Conservation (phyloP, 2,329 filamentous ascomycete species). For the Phyllosticta ampelicida region DNA sequence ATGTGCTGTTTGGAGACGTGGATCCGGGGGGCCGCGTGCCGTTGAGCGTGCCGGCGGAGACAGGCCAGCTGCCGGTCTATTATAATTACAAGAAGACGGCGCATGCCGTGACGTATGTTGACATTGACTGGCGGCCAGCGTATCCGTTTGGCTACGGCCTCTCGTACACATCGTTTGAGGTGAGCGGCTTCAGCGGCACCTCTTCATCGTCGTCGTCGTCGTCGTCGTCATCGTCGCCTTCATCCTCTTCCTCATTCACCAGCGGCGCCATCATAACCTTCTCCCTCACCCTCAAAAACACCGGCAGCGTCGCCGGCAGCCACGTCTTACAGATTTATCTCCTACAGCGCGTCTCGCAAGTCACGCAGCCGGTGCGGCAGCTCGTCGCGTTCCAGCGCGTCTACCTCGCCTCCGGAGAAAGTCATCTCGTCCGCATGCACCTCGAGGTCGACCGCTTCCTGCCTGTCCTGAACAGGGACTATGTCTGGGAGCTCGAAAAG, state of each 20-base stretch:
- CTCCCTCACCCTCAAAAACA: slow-evolving; percentile 25
- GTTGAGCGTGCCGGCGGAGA: slow-evolving; percentile 67
- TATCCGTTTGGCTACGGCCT: slow-evolving; percentile 84
- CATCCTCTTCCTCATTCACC: no score
- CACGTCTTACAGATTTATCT: slow-evolving; percentile 35
- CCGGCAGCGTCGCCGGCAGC: slow-evolving; percentile 23
- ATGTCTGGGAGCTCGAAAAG: slow-evolving; percentile 36
- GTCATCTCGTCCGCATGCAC: slow-evolving; percentile 22
- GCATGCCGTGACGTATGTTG: slow-evolving; percentile 40
- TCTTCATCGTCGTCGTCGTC: background rate
- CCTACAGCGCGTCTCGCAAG: slow-evolving; percentile 29
- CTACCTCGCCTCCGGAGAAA: slow-evolving; percentile 27
- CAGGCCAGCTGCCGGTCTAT: slow-evolving; percentile 68
- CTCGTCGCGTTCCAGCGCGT: slow-evolving; percentile 34
- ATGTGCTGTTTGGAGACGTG: slow-evolving; percentile 66
- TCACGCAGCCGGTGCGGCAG: slow-evolving; percentile 34
- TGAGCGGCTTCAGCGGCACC: slow-evolving; percentile 25
- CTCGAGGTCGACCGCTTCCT: slow-evolving; percentile 35
- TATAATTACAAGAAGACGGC: slow-evolving; percentile 89
- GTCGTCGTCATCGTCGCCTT: no score
- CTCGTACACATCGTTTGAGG: slow-evolving; percentile 64
- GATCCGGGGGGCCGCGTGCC: slow-evolving; percentile 73
- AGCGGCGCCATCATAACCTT: slow-evolving; percentile 26
- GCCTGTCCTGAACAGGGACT: slow-evolving; percentile 31
- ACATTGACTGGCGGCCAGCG: slow-evolving; percentile 44